A percentile compares a stretch with the other conserved stretches of the same genome.
Conservation (phyloP, 441 rosid genomes). For the Flueggea neowawraea region DNA sequence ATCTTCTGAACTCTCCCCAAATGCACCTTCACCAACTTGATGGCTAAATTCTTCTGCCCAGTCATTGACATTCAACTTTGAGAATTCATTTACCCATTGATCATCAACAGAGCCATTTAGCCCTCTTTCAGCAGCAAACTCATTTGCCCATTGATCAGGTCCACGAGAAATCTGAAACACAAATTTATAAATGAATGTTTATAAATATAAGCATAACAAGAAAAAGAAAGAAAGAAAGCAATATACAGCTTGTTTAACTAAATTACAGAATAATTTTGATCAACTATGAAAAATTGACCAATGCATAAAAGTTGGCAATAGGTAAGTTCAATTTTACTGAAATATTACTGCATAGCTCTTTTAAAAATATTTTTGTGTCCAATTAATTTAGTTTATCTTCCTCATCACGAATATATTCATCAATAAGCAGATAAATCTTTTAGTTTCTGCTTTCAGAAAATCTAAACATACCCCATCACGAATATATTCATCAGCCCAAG, state of each 20-base stretch:
- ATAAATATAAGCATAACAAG: conserved; percentile 7
- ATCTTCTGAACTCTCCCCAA: conserved; percentile 64
- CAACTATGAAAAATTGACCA: no score
- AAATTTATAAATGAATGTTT: conserved; percentile 10
- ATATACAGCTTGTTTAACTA: no score
- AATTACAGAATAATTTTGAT: no score
- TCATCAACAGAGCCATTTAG: conserved; percentile 57
- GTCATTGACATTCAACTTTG: conserved; percentile 85
- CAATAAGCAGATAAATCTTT: neutral
- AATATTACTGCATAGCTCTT: no score
- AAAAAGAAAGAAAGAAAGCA: neutral
- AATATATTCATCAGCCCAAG: conserved; percentile 91
- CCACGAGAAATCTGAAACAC: conserved; percentile 54
- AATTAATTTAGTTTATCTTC: no score
- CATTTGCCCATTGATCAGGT: conserved; percentile 83
- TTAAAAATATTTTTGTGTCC: no score
- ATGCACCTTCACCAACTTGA: conserved; percentile 64
- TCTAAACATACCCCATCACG: conserved; percentile 41
- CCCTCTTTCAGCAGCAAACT: conserved; percentile 64
- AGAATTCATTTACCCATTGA: conserved; percentile 96
- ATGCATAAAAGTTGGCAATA: no score
- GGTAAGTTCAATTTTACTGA: no score
- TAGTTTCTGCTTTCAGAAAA: conserved; percentile 8
- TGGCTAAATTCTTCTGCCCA: conserved; percentile 92
- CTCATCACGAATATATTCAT: no score